Conservation (phyloP, 1,284 basidiomycete genomes). For the Ganoderma sinense region DNA sequence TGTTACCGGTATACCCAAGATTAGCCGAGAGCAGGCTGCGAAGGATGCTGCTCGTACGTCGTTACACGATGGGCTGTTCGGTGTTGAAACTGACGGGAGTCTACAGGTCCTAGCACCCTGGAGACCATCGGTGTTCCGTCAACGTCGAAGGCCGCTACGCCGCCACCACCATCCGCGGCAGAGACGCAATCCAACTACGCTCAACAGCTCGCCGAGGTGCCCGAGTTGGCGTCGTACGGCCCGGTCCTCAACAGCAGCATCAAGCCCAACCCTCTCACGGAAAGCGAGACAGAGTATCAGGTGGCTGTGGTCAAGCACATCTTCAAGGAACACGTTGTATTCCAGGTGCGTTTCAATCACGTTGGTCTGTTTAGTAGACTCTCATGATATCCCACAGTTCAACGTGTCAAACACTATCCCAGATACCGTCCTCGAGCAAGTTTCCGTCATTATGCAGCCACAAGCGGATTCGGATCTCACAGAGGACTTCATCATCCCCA, state of each 20-base stretch:
- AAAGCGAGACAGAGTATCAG: slow-evolving; percentile 98
- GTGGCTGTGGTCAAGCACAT: slow-evolving; percentile 97
- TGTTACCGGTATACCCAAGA: slow-evolving; percentile 83
- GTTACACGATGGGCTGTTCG: neutral
- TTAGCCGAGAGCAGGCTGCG: slow-evolving; percentile 89
- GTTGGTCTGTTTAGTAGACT: neutral
- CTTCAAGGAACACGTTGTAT: slow-evolving; percentile 95
- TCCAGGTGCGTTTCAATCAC: slow-evolving; percentile 71
- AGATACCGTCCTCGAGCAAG: slow-evolving; percentile 96
- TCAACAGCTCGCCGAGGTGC: slow-evolving; percentile 85
- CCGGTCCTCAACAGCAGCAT: slow-evolving; percentile 87
- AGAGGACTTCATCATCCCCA: slow-evolving; percentile 96
- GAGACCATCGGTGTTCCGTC: slow-evolving; percentile 82
- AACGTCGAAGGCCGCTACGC: slow-evolving; percentile 64
- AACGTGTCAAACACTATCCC: slow-evolving; percentile 98
- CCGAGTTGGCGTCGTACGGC: slow-evolving; percentile 90
- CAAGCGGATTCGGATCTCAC: slow-evolving; percentile 79
- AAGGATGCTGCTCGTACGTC: slow-evolving; percentile 84
- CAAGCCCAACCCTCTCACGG: slow-evolving; percentile 88
- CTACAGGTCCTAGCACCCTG: slow-evolving; percentile 79
- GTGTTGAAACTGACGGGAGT: slow-evolving; percentile 5
- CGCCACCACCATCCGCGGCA: slow-evolving; percentile 75
- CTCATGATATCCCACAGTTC: slow-evolving; percentile 63
- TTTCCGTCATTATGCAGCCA: slow-evolving; percentile 93
- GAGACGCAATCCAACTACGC: slow-evolving; percentile 89